Conservation (phyloP, 2,329 filamentous ascomycete genomes). For the Ascocoryne sarcoides region DNA sequence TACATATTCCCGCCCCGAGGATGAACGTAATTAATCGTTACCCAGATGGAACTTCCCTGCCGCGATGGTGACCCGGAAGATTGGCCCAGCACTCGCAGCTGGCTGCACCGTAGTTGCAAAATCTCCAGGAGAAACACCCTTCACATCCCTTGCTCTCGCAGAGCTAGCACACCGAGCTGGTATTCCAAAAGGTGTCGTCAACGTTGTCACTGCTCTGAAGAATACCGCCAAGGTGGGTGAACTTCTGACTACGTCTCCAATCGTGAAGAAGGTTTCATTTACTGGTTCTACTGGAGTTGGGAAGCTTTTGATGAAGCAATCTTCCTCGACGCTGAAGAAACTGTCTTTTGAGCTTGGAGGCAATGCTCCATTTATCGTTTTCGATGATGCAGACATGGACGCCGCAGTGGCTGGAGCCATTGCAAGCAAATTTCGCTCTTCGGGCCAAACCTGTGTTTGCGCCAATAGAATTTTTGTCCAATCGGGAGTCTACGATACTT, state of each 20-base stretch:
- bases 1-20: neutral
- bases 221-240: slow-evolving; percentile 77
- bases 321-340: slow-evolving; percentile 71
- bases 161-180: slow-evolving; percentile 82
- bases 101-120: slow-evolving; percentile 93
- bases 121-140: slow-evolving; percentile 84
- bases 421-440: slow-evolving; percentile 83
- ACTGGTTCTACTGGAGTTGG: slow-evolving; percentile 69
- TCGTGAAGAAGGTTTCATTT: slow-evolving; percentile 85
- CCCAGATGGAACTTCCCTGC: slow-evolving; percentile 73
- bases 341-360: slow-evolving; percentile 85
- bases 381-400: slow-evolving; percentile 89
- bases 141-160: slow-evolving; percentile 78
- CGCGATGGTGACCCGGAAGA: slow-evolving; percentile 65
- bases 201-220: slow-evolving; percentile 70
- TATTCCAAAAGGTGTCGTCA: slow-evolving; percentile 83
- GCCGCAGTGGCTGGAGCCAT: slow-evolving; percentile 75
- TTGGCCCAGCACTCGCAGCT: slow-evolving; percentile 73
- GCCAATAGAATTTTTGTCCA: slow-evolving; percentile 80
- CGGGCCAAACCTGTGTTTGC: slow-evolving; percentile 92
- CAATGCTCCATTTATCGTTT: slow-evolving; percentile 94
- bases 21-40: neutral
- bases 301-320: slow-evolving; percentile 81
- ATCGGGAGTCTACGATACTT: slow-evolving; percentile 66
- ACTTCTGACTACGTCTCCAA: slow-evolving; percentile 65